Conservation (phyloP, 2,329 filamentous ascomycete species). For the Fusarium nanum region DNA sequence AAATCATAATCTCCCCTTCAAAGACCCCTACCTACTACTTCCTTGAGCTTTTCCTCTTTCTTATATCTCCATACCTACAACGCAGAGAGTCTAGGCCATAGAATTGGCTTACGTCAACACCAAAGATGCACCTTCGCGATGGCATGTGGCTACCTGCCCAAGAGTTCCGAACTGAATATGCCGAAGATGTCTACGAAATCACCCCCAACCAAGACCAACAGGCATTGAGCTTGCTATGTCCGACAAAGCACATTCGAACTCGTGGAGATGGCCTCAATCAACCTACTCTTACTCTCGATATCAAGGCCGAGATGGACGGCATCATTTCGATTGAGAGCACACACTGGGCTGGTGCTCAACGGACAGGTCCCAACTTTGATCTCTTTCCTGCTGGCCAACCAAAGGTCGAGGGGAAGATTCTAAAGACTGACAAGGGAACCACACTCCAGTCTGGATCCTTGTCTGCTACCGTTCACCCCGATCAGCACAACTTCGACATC, state of each 20-base stretch:
- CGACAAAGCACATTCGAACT: conserved; percentile 63
- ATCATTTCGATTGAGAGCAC: conserved; percentile 55
- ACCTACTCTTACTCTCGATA: conserved; percentile 60
- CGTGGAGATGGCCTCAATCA: conserved; percentile 68
- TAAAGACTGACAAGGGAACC: conserved; percentile 51
- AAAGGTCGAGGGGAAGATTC: conserved; percentile 44
- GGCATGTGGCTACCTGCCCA: conserved; percentile 73
- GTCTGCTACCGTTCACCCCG: conserved; percentile 51
- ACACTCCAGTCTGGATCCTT: conserved; percentile 53
- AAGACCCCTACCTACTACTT: conserved; percentile 20
- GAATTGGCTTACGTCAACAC: conserved; percentile 3
- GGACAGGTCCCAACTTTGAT: conserved; percentile 54
- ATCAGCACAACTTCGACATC: conserved; percentile 54
- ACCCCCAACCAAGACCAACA: conserved; percentile 59
- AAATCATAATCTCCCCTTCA: conserved; percentile 11
- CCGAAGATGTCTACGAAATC: conserved; percentile 69
- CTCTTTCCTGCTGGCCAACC: conserved; percentile 54
- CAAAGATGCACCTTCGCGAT: conserved; percentile 51
- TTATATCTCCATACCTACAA: background rate
- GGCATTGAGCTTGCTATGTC: conserved; percentile 66
- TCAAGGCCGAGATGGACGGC: conserved; percentile 54
- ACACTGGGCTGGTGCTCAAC: conserved; percentile 54
- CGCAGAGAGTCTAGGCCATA: conserved; percentile 9
- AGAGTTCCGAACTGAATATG: conserved; percentile 71
- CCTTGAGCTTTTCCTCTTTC: background rate